These are phyloP conservation scores for Gnaphalium uliginosum DNA, from an alignment of 129 eudicot species.

Conservation along the genomic window DNA sequence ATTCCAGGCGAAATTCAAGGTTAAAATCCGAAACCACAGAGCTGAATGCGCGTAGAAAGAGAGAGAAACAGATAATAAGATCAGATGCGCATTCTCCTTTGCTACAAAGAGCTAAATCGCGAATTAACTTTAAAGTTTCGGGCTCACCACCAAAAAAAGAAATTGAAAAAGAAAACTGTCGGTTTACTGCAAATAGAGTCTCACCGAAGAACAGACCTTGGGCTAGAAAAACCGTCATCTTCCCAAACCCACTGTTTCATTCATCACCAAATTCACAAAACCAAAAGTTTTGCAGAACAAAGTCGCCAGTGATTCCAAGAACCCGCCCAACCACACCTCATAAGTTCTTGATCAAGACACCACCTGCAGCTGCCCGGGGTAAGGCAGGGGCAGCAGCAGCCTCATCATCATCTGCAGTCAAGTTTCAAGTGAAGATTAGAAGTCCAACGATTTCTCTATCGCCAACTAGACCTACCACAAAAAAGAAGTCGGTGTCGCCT, in stretches of 20 bases:
- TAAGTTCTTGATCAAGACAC: constrained; percentile 78
- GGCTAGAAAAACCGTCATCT: constrained; percentile 82
- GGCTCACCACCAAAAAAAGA: constrained; percentile 45
- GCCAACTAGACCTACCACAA: constrained; percentile 36
- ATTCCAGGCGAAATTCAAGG: constrained; percentile 40
- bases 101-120: constrained; percentile 68
- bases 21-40: constrained; percentile 53
- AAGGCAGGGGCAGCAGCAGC: background rate
- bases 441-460: constrained; percentile 55
- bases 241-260: constrained; percentile 81
- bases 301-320: constrained; percentile 60
- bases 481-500: constrained; percentile 38
- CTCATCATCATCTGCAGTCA: constrained; percentile 46
- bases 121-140: constrained; percentile 71
- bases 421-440: constrained; percentile 54
- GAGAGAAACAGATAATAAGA: constrained; percentile 63
- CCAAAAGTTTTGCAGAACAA: constrained; percentile 46
- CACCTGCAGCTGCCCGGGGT: constrained; percentile 26
- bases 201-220: constrained; percentile 87
- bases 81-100: constrained; percentile 47
- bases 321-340: constrained; percentile 65
- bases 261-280: constrained; percentile 56
- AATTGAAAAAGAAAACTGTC: constrained; percentile 49
- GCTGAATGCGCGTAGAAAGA: constrained; percentile 57
- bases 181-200: constrained; percentile 65